phyloP scores from a whole-genome alignment of 1,284 basidiomycete species.

The Pseudozyma tsukubaensis region DNA sequence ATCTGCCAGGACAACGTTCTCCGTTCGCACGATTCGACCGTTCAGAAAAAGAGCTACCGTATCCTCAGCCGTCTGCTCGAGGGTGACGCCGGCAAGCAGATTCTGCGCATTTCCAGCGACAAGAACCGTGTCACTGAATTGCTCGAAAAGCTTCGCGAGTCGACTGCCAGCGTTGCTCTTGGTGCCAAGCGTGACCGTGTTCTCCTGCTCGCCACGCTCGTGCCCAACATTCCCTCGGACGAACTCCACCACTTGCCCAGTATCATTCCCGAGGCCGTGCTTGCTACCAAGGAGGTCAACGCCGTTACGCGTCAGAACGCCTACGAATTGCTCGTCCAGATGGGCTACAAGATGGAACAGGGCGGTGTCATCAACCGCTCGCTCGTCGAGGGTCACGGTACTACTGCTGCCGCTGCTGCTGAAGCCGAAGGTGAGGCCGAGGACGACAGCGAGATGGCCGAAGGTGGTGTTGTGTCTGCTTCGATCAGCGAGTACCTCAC shows the following conservation, averaged over 20 bases:
- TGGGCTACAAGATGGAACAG: slow-evolving; percentile 90
- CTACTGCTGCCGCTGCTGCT: slow-evolving; percentile 24
- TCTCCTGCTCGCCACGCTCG: slow-evolving; percentile 79
- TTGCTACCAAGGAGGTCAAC: slow-evolving; percentile 98
- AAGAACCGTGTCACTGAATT: slow-evolving; percentile 48
- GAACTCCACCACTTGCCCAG: slow-evolving; percentile 86
- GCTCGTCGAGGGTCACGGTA: slow-evolving; percentile 75
- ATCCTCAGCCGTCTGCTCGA: slow-evolving; percentile 76
- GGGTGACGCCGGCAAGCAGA: slow-evolving; percentile 47
- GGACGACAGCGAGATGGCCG: slow-evolving; percentile 41
- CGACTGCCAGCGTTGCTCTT: slow-evolving; percentile 74
- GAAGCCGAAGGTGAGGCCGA: slow-evolving; percentile 52
- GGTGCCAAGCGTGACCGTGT: slow-evolving; percentile 90
- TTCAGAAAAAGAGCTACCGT: slow-evolving; percentile 96
- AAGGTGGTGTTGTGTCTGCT: slow-evolving; percentile 75
- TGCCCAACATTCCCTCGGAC: slow-evolving; percentile 78
- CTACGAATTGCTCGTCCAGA: slow-evolving; percentile 88
- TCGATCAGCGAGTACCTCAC: slow-evolving; percentile 92
- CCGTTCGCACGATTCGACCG: slow-evolving; percentile 77
- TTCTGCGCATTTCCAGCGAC: slow-evolving; percentile 31
- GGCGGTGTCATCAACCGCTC: slow-evolving; percentile 86
- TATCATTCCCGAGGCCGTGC: slow-evolving; percentile 91
- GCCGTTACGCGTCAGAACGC: slow-evolving; percentile 89
- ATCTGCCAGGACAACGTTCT: slow-evolving; percentile 72
- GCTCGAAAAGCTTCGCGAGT: slow-evolving; percentile 55